Conservation (phyloP, 495 filamentous ascomycete genomes). For the Thermochaetoides thermophila region DNA sequence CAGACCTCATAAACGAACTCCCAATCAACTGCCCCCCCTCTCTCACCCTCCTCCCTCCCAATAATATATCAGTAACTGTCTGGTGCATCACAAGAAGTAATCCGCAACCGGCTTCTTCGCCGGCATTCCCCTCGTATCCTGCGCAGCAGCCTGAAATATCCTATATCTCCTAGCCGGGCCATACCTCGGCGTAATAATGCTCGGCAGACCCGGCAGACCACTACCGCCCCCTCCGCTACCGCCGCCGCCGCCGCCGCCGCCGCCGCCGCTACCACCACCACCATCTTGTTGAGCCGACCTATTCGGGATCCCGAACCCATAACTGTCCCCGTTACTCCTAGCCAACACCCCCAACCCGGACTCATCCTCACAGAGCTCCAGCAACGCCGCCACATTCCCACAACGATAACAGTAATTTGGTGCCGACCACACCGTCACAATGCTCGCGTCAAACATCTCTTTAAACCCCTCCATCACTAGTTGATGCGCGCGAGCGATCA, state of each 20-base stretch:
- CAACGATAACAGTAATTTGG: constrained; percentile 98
- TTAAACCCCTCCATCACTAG: constrained; percentile 99
- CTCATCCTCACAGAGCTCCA: constrained; percentile 83
- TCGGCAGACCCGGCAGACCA: constrained; percentile 3
- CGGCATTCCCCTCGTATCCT: constrained; percentile 94
- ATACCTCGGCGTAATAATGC: constrained; percentile 23
- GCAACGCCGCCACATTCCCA: constrained; percentile 88
- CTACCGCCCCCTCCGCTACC: constrained; percentile 3
- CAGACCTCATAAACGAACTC: no score
- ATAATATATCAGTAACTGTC: no score
- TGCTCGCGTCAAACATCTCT: constrained; percentile 91
- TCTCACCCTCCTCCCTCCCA: no score
- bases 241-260: constrained; percentile 2
- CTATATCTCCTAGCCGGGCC: constrained; percentile 85
- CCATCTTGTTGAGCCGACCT: no score
- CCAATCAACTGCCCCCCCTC: no score
- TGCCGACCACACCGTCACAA: constrained; percentile 94
- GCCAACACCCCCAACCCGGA: constrained; percentile 58
- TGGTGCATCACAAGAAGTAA: constrained; percentile 81
- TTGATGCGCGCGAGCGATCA: constrained; percentile 91
- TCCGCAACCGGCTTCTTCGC: constrained; percentile 97
- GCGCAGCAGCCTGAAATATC: constrained; percentile 92
- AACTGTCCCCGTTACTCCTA: constrained; percentile 77
- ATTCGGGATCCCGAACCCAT: no score
- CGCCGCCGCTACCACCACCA: constrained; percentile 37